phyloP scores from a whole-genome alignment of 495 filamentous ascomycete genomes.

The Eremomyces bilateralis region DNA sequence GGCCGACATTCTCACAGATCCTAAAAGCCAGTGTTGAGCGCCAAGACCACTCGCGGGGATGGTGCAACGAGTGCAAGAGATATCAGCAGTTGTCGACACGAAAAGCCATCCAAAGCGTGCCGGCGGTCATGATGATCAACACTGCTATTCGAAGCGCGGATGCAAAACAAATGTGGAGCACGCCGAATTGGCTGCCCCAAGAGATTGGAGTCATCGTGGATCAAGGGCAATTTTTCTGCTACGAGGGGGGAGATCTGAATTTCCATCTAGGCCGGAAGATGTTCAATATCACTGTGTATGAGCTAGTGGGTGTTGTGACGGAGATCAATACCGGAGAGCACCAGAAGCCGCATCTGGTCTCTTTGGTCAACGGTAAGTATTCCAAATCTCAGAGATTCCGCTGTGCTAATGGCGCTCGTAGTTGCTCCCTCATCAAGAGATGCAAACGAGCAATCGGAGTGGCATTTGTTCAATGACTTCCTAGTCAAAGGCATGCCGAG shows the following conservation, averaged over 20 bases:
- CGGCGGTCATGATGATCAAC: slow-evolving; percentile 69
- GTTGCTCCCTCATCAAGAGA: slow-evolving; percentile 45
- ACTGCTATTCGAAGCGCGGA: slow-evolving; percentile 48
- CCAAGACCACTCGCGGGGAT: slow-evolving; percentile 61
- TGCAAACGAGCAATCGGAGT: slow-evolving; percentile 35
- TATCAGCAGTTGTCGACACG: slow-evolving; percentile 65
- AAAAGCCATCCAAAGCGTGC: slow-evolving; percentile 58
- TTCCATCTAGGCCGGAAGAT: slow-evolving; percentile 37
- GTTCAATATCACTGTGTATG: slow-evolving; percentile 62
- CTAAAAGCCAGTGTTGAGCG: slow-evolving; percentile 72
- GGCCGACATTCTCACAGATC: slow-evolving; percentile 52
- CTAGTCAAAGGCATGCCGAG: slow-evolving; percentile 56
- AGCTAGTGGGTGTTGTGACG: slow-evolving; percentile 73
- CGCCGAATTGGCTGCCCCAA: slow-evolving; percentile 73
- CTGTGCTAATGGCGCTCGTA: slow-evolving; percentile 14
- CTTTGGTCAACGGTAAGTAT: slow-evolving; percentile 53
- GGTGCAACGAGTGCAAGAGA: slow-evolving; percentile 70
- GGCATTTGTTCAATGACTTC: slow-evolving; percentile 97
- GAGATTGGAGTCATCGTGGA: slow-evolving; percentile 78
- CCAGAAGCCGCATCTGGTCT: slow-evolving; percentile 78
- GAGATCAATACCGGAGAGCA: slow-evolving; percentile 68
- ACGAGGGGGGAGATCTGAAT: slow-evolving; percentile 67
- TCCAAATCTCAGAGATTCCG: not conserved
- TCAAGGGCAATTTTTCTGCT: slow-evolving; percentile 65
- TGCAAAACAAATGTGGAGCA: slow-evolving; percentile 60